Evolutionary conservation across 2,329 filamentous ascomycete species (phyloP).

Genomic region (Aspergillus texensis): DNA sequence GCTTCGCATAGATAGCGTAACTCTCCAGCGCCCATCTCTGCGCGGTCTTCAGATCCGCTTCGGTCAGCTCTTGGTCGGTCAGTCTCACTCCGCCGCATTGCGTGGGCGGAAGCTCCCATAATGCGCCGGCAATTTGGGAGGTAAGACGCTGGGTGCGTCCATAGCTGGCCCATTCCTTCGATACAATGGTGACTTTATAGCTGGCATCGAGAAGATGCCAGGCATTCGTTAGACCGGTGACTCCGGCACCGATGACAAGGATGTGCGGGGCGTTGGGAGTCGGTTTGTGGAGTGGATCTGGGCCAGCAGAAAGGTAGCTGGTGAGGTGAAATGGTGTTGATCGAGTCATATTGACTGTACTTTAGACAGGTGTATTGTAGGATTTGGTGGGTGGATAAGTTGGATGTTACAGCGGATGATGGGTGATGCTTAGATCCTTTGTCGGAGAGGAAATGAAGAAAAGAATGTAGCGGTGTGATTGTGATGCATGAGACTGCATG

Average conservation of each 20-base stretch:
- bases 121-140: constrained; percentile 51
- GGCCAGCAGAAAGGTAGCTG: not conserved
- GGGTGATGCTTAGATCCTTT: too few relatives aligned
- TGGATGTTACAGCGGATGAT: too few relatives aligned
- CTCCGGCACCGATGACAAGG: constrained; percentile 14
- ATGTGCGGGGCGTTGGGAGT: constrained; percentile 5
- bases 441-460: too few relatives aligned
- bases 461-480: too few relatives aligned
- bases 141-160: constrained; percentile 44
- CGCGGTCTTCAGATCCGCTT: constrained; percentile 1
- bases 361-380: too few relatives aligned
- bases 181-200: constrained; percentile 49
- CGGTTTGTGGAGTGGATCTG: not conserved
- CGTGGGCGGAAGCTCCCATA: constrained; percentile 51
- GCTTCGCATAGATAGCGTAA: constrained; percentile 8
- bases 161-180: constrained; percentile 45
- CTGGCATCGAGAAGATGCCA: constrained; percentile 51
- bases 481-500: too few relatives aligned
- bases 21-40: constrained; percentile 13
- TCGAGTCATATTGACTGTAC: too few relatives aligned
- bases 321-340: too few relatives aligned
- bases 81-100: constrained; percentile 40
- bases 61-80: not conserved
- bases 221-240: constrained; percentile 27
- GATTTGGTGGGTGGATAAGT: too few relatives aligned